phyloP scores from a whole-genome alignment of 352 stramenopile species.

The Sclerospora graminicola region DNA sequence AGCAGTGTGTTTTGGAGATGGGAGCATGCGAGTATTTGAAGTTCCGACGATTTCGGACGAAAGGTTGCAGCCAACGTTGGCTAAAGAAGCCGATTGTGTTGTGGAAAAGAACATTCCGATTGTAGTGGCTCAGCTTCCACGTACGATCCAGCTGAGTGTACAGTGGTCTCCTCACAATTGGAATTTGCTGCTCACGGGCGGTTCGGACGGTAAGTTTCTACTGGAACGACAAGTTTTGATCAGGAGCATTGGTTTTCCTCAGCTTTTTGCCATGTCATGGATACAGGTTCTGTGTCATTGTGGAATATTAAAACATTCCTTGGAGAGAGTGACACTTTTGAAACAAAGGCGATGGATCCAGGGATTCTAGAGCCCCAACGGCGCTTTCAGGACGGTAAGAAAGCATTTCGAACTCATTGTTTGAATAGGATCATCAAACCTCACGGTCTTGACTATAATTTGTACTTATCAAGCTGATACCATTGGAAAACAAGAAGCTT shows the following conservation, averaged over 20 bases:
- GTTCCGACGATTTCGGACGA: conserved; percentile 36
- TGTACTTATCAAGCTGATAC: conserved; percentile 44
- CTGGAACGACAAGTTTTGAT: background rate
- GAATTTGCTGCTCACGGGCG: conserved; percentile 68
- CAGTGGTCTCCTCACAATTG: conserved; percentile 65
- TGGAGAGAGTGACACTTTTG: conserved; percentile 2
- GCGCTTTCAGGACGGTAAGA: conserved; percentile 70
- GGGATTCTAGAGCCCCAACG: conserved; percentile 52
- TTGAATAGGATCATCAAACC: background rate
- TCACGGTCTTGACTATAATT: conserved; percentile 4
- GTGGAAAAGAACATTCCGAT: conserved; percentile 45
- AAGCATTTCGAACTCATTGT: background rate
- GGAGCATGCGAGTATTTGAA: conserved; percentile 58
- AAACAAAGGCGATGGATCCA: background rate
- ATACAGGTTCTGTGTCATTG: conserved; percentile 53
- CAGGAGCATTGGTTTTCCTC: background rate
- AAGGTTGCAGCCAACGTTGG: conserved; percentile 17
- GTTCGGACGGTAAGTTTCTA: conserved; percentile 47
- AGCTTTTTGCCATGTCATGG: conserved; percentile 1
- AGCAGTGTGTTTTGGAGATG: conserved; percentile 65
- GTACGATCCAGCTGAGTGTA: conserved; percentile 53
- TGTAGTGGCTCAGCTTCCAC: conserved; percentile 26
- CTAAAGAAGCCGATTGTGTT: conserved; percentile 6
- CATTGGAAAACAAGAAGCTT: conserved; percentile 68
- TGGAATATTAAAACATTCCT: conserved; percentile 59